Evolutionary conservation across 129 eudicot genomes (phyloP).

Genomic region (Flaveria robusta): DNA sequence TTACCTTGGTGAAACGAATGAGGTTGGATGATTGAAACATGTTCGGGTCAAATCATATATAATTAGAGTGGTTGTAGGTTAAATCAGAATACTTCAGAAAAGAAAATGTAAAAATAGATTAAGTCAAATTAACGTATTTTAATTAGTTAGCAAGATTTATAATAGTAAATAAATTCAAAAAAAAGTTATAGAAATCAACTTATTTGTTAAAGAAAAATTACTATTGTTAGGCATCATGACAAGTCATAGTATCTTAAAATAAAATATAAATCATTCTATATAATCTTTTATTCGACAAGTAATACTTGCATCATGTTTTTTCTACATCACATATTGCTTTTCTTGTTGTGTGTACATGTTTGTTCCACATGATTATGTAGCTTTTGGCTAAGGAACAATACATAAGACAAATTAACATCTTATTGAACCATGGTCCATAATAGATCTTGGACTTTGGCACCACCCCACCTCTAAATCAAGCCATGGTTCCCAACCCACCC

Average conservation of each 20-base stretch:
- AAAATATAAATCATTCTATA: no score
- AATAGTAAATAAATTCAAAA: no score
- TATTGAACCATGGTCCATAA: slow-evolving; percentile 24
- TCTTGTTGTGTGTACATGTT: slow-evolving; percentile 3
- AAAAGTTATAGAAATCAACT: no score
- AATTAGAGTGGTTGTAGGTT: no score
- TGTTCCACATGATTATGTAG: slow-evolving; percentile 14
- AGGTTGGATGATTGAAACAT: no score
- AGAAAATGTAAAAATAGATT: no score
- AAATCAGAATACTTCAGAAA: no score
- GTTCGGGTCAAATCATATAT: no score
- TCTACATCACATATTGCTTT: slow-evolving; percentile 8
- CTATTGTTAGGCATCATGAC: neutral
- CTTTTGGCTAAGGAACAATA: slow-evolving; percentile 13
- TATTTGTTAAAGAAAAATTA: no score
- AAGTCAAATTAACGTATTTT: no score
- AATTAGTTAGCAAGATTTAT: no score
- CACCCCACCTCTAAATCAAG: neutral
- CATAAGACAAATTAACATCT: neutral
- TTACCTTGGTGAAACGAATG: no score
- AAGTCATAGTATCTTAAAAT: neutral
- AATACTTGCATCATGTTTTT: neutral
- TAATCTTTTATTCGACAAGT: neutral
- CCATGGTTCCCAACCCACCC: neutral
- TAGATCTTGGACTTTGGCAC: neutral